Evolutionary conservation across 2,329 filamentous ascomycete genomes (phyloP), one percentile per base, ranked within the genome.

Genomic region (Fusarium coicis): DNA sequence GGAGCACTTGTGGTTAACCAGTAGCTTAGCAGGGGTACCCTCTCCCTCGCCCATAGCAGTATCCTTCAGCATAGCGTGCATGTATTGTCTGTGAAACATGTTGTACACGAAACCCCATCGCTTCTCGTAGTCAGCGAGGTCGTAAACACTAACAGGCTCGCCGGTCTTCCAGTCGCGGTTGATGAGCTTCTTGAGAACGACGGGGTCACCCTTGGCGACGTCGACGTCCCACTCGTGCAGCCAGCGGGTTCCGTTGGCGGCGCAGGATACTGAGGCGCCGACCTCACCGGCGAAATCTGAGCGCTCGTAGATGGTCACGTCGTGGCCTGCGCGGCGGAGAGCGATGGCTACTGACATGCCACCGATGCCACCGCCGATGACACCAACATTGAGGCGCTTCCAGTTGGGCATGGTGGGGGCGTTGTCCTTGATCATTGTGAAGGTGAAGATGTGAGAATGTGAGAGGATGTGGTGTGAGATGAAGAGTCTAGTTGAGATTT

Each of bases 111-210:
- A 87, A 18, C 90, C 90, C 90, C 90, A 93, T 60, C 83, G 84
- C 81, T 89, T 78, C 79, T 93, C 87, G 64, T 93, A 93, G 76
- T 93, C 91, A 16, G 82, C 86, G 23, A 93, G 80, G 73, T 89
- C 86, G 74, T 91, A 92, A 1, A 91, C 88, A 72, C 87, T 92
- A 30, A 90, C 86, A 0, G 89, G 87, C 80, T 92, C 88, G 1
- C 91, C 91, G 2, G 90, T 93, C 78, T 88, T 87, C 91, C 91
- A 93, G 80, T 93, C 90, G 7, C 89, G 87, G 78, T 90, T 92
- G 82, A 93, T 93, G 58, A 93, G 85, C 76, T 90, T 90, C 80
- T 85, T 85, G 54, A 93, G 81, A 3, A 93, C 83, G 4, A 93
- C 91, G 0, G 90, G 90, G 64, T 92, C 88, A 14, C 91, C 91